A percentile compares a stretch with the other conserved stretches of the same genome.
phyloP scores from a whole-genome alignment of 2,329 filamentous ascomycete genomes.

The Tolypocladium nubicola region DNA sequence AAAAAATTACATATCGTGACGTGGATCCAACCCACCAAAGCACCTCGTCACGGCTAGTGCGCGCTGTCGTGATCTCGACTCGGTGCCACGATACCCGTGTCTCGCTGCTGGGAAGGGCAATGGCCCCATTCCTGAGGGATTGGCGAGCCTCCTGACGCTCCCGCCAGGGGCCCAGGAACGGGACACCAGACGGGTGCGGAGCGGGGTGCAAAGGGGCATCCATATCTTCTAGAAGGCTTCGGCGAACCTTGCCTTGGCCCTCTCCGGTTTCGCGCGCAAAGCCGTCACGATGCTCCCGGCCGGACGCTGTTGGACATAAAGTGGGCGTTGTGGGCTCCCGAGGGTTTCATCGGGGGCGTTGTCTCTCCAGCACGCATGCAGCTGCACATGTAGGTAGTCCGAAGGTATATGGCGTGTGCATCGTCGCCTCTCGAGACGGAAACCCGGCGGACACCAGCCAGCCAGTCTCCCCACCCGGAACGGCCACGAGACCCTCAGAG shows the following conservation, averaged over 20 bases:
- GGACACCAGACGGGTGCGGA: background rate
- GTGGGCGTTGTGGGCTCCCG: background rate
- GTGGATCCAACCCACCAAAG: background rate
- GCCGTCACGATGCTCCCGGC: background rate
- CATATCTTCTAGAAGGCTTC: constrained; percentile 1
- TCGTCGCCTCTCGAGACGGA: background rate
- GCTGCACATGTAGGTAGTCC: background rate
- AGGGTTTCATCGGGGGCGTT: background rate
- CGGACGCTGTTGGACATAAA: background rate
- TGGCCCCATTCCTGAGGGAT: background rate
- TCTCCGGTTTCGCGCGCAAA: background rate
- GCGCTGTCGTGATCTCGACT: background rate
- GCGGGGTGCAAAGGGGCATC: background rate
- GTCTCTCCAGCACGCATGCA: background rate
- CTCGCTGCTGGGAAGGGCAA: background rate
- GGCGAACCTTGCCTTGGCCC: background rate
- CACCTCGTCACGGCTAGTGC: background rate
- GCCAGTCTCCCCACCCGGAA: background rate
- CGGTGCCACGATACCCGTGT: background rate
- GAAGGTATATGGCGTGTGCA: background rate
- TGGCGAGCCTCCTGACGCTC: background rate
- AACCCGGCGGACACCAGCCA: background rate
- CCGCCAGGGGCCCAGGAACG: background rate
- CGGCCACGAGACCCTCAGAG: background rate
- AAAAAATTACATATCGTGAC: background rate